These are phyloP conservation scores for Leonotis leonurus DNA, from an alignment of 257 asterid species.

Conservation along the genomic window DNA sequence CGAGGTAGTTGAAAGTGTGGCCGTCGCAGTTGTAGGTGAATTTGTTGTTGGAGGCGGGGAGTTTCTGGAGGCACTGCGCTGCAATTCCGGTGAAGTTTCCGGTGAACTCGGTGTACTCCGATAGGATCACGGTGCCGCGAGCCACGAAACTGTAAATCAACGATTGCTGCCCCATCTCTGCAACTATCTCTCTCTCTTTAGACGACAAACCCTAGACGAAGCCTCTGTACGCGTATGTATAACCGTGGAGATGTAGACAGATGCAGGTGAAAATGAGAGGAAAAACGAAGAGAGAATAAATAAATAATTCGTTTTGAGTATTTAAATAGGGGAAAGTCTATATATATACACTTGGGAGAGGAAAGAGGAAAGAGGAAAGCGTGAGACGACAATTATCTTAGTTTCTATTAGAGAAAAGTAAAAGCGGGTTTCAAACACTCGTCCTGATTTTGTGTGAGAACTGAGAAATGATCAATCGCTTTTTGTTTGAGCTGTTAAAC, in stretches of 20 bases:
- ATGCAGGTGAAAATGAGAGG: conserved; percentile 4
- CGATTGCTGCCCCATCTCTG: conserved; percentile 85
- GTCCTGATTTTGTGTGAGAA: too few relatives aligned
- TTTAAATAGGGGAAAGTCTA: conserved; percentile 9
- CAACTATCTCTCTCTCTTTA: conserved; percentile 11
- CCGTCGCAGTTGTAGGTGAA: too few relatives aligned
- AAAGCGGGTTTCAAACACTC: too few relatives aligned
- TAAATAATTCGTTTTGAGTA: background rate
- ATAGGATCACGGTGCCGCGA: conserved; percentile 76
- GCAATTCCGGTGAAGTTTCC: conserved; percentile 95
- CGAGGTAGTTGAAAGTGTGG: conserved; percentile 92
- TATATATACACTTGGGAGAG: conserved; percentile 9
- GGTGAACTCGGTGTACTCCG: conserved; percentile 82
- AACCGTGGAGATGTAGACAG: conserved; percentile 13
- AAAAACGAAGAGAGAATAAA: background rate
- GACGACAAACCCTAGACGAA: conserved; percentile 42
- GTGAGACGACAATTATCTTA: conserved; percentile 13
- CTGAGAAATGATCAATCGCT: too few relatives aligned
- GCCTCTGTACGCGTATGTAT: background rate
- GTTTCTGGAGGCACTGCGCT: conserved; percentile 87
- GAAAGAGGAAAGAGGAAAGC: conserved; percentile 22
- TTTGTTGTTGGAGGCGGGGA: conserved; percentile 82
- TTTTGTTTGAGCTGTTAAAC: too few relatives aligned
- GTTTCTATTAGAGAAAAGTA: too few relatives aligned
- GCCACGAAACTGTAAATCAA: conserved; percentile 95